These are phyloP conservation scores for Penicillium sp. DNA, from an alignment of 2,329 filamentous ascomycete species.

Conservation along the genomic window DNA sequence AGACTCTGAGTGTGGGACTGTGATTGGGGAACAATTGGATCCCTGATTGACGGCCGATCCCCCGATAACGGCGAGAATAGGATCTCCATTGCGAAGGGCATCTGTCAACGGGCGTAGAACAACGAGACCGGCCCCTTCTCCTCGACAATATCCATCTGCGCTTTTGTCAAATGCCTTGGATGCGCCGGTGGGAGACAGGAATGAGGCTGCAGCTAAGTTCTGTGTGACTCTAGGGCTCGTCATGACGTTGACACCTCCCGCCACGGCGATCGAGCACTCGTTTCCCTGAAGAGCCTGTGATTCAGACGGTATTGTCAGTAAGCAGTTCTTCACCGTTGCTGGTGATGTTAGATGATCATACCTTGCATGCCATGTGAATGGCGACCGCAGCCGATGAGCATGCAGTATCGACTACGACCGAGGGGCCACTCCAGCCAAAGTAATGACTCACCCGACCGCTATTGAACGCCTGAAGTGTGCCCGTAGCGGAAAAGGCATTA, in stretches of 20 bases:
- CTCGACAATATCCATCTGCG: slow-evolving; percentile 51
- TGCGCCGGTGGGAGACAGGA: slow-evolving; percentile 43
- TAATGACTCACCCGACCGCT: slow-evolving; percentile 38
- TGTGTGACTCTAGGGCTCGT: slow-evolving; percentile 22
- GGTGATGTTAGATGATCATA: too few relatives aligned
- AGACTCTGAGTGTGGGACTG: slow-evolving; percentile 19
- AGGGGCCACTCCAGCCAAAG: slow-evolving; percentile 44
- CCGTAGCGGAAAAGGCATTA: slow-evolving; percentile 26
- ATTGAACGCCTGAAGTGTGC: slow-evolving; percentile 13
- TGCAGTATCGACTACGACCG: slow-evolving; percentile 41
- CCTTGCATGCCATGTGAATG: slow-evolving; percentile 23
- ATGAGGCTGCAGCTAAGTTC: slow-evolving; percentile 34
- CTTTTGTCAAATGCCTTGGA: slow-evolving; percentile 47
- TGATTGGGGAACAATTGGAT: slow-evolving; percentile 22
- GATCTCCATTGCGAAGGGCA: slow-evolving; percentile 45
- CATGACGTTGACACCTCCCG: slow-evolving; percentile 36
- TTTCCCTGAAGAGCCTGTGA: slow-evolving; percentile 11
- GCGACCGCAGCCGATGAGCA: slow-evolving; percentile 41
- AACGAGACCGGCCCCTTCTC: slow-evolving; percentile 44
- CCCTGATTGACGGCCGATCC: slow-evolving; percentile 32
- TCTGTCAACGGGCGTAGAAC: slow-evolving; percentile 44
- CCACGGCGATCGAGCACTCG: slow-evolving; percentile 27
- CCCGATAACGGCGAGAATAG: slow-evolving; percentile 42
- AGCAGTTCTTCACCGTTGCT: too few relatives aligned
- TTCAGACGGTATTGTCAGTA: too few relatives aligned